These are phyloP conservation scores for Ganoderma sinense DNA, from an alignment of 1,284 basidiomycete species.

Conservation along the genomic window DNA sequence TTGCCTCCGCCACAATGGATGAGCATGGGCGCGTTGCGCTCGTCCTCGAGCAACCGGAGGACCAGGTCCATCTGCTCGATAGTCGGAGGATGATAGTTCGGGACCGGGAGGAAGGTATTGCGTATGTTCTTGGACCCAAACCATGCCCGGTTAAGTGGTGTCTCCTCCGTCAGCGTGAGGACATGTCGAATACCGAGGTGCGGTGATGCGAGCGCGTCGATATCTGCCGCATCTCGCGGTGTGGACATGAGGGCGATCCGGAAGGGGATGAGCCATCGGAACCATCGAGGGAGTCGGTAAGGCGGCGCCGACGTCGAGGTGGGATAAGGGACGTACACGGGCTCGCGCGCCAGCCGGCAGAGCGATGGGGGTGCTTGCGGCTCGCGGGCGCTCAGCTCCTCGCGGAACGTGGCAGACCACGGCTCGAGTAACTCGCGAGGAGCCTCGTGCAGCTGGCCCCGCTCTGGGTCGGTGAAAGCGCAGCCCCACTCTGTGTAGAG, in stretches of 20 bases:
- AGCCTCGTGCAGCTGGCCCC: conserved; percentile 44
- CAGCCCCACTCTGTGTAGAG: conserved; percentile 60
- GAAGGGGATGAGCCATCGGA: conserved; percentile 67
- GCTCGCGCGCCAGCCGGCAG: conserved; percentile 50
- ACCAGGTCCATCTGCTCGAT: conserved; percentile 68
- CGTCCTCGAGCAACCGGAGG: conserved; percentile 53
- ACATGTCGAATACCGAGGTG: conserved; percentile 62
- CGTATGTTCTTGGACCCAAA: conserved; percentile 51
- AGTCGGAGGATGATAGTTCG: conserved; percentile 60
- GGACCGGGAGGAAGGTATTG: conserved; percentile 65
- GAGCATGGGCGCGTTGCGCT: conserved; percentile 54
- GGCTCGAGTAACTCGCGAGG: conserved; percentile 44
- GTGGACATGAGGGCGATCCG: conserved; percentile 68
- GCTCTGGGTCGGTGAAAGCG: conserved; percentile 51
- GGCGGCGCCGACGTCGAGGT: conserved; percentile 22
- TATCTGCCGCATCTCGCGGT: conserved; percentile 58
- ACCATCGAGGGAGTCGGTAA: conserved; percentile 60
- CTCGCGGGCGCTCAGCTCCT: conserved; percentile 40
- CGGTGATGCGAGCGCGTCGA: conserved; percentile 52
- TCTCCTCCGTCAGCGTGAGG: conserved; percentile 65
- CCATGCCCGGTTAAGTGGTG: conserved; percentile 56
- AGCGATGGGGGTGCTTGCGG: conserved; percentile 43
- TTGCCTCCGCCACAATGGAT: conserved; percentile 72
- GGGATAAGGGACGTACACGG: conserved; percentile 46
- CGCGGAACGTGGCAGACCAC: conserved; percentile 50